Evolutionary conservation across 768 basidiomycete species (phyloP).

Genomic region (Pulveroboletus sp.): DNA sequence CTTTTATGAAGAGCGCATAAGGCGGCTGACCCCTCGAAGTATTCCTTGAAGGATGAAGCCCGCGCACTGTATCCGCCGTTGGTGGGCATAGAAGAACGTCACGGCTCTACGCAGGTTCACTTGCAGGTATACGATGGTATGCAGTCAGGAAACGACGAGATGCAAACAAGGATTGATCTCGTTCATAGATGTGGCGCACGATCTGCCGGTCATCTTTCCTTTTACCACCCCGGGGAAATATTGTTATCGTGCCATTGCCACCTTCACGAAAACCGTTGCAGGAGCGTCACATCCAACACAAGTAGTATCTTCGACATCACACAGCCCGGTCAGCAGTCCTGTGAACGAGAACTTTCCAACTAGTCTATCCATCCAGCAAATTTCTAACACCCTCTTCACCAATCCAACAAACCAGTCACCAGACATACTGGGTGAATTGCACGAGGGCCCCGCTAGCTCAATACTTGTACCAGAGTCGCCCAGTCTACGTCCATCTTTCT

Average conservation of each 20-base stretch:
- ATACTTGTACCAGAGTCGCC: not conserved
- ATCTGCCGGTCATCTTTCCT: constrained; percentile 68
- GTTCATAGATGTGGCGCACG: constrained; percentile 60
- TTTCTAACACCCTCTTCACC: constrained; percentile 3
- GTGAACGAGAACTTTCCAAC: not conserved
- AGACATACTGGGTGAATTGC: not conserved
- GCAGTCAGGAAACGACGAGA: constrained; percentile 16
- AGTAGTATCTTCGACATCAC: not conserved
- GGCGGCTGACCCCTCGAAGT: constrained; percentile 79
- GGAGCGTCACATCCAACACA: constrained; percentile 34
- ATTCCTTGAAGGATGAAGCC: constrained; percentile 43
- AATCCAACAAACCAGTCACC: not conserved
- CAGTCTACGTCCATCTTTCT: constrained; percentile 4
- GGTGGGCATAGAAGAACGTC: constrained; percentile 48
- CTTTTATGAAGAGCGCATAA: constrained; percentile 70
- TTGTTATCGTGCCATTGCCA: constrained; percentile 74
- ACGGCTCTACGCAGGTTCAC: constrained; percentile 76
- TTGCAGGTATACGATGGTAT: constrained; percentile 88
- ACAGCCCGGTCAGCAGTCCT: constrained; percentile 1
- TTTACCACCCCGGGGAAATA: constrained; percentile 78
- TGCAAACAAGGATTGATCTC: constrained; percentile 10
- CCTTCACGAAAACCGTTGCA: constrained; percentile 64
- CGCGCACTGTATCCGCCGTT: constrained; percentile 55
- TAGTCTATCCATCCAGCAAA: not conserved
- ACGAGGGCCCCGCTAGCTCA: not conserved